Evolutionary conservation across 768 basidiomycete genomes (phyloP), one percentile per base, ranked within the genome.

Genomic region (Russula griseocarnosa): DNA sequence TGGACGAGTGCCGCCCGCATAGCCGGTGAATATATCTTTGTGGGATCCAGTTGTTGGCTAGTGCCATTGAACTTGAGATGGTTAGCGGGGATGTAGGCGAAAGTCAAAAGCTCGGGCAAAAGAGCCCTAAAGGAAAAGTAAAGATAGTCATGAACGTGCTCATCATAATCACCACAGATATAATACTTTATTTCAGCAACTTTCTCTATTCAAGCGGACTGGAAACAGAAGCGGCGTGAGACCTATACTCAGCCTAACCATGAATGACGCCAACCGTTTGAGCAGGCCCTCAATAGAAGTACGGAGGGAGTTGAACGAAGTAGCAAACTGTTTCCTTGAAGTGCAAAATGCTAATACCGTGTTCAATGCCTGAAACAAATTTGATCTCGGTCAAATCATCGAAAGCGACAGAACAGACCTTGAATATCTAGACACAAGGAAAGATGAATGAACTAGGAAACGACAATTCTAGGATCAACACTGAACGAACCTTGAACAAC

Each of bases 321-420:
- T 86, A 8, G 91, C 88, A 38, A 95, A 73, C 66, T 90, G 84
- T 67, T 90, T 89, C 65, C 90, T 81, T 0, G 90, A 86, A 3
- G 90, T 89, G 44, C 92, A 81, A 70, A 96, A 96, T 0, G 89
- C 92, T 46, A 94, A 81, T 5, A 96, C 90, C 16, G 92, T 92
- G 69, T 94, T 95, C 53, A 95, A 76, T 11, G 92, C 90, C 90
- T 95, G 14, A 7, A 7, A 13, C 11, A 32, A 5, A 24, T 20
- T 65, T 36, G 3, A 14, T 36, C n/a, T 28, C 18, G 28, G n/a
- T 55, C 14, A 46, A 20, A 9, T 24, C 16, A 32, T n/a, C 22
- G 50, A 36, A n/a, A 11, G 30, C 7, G 46, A 52, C 55, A 52
- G 18, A 61, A 52, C 60, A 52, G 18, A 61, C 64, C 55, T 57